Percentiles rank a stretch among this genome's conserved stretches.
phyloP scores from a whole-genome alignment of 2,329 filamentous ascomycete species.

The Aspergillus terreus region DNA sequence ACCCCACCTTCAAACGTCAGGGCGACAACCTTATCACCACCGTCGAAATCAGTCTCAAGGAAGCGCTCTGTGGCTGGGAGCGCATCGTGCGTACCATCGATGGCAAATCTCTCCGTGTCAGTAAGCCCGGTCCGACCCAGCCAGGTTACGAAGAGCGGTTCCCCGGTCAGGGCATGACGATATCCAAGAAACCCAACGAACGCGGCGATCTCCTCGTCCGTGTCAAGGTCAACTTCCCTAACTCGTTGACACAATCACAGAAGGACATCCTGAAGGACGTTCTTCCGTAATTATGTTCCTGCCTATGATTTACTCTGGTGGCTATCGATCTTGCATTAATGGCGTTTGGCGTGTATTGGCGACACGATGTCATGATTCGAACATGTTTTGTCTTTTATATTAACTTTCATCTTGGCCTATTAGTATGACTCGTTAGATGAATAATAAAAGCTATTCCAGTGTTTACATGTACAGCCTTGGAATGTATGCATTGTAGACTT shows the following conservation, averaged over 20 bases:
- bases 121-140: slow-evolving; percentile 78
- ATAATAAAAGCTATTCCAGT: not conserved
- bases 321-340: slow-evolving; percentile 16
- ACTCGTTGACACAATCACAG: slow-evolving; percentile 68
- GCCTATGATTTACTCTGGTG: not conserved
- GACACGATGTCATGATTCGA: slow-evolving; percentile 10
- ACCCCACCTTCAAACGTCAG: slow-evolving; percentile 78
- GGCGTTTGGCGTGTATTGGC: slow-evolving; percentile 22
- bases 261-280: slow-evolving; percentile 79
- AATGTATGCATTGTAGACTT: too few relatives aligned
- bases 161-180: slow-evolving; percentile 87
- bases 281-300: slow-evolving; percentile 46
- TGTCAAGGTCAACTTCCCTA: slow-evolving; percentile 91
- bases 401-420: not conserved
- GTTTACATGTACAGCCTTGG: too few relatives aligned
- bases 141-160: slow-evolving; percentile 78
- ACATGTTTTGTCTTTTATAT: slow-evolving; percentile 2
- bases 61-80: slow-evolving; percentile 90
- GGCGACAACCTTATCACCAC: slow-evolving; percentile 80
- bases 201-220: slow-evolving; percentile 85
- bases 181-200: slow-evolving; percentile 80
- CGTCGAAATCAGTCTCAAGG: slow-evolving; percentile 82
- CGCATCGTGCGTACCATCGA: slow-evolving; percentile 92
- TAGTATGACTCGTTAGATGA: not conserved
- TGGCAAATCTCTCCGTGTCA: slow-evolving; percentile 74